A percentile compares a stretch with the other conserved stretches of the same genome.
Conservation (phyloP, 1,139 yeast species). For the Scheffersomyces cryptocercus region DNA sequence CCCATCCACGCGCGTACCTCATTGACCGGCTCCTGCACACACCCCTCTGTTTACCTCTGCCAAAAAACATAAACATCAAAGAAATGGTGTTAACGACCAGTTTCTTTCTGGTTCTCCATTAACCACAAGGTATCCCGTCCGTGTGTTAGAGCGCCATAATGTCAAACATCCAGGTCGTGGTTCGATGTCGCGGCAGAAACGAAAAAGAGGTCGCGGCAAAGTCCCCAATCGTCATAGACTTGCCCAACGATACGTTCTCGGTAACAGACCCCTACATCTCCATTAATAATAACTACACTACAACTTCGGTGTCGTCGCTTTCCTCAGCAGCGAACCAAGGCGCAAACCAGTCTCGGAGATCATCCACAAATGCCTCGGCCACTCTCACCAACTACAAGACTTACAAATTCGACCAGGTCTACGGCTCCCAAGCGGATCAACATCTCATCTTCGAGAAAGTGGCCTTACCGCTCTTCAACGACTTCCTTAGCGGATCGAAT, state of each 20-base stretch:
- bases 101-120: too few species aligned
- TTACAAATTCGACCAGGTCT: slow-evolving; percentile 71
- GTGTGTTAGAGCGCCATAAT: slow-evolving; percentile 12
- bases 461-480: slow-evolving; percentile 65
- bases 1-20: too few species aligned
- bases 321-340: background rate
- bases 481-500: slow-evolving; percentile 68
- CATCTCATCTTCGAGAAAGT: slow-evolving; percentile 55
- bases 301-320: slow-evolving; percentile 7
- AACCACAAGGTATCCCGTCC: too few species aligned
- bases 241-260: slow-evolving; percentile 51
- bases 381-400: slow-evolving; percentile 38
- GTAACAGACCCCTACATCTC: slow-evolving; percentile 36
- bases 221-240: slow-evolving; percentile 70
- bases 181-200: slow-evolving; percentile 84
- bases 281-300: slow-evolving; percentile 43
- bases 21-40: too few species aligned
- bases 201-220: slow-evolving; percentile 68
- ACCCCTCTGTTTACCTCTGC: too few species aligned
- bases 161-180: slow-evolving; percentile 75
- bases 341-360: background rate
- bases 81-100: too few species aligned
- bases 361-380: background rate
- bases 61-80: too few species aligned
- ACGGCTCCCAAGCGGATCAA: slow-evolving; percentile 74